Evolutionary conservation across 176 grass and related monocot species (phyloP), one percentile per base, ranked within the genome.

Genomic region (Oryza glaberrima): DNA sequence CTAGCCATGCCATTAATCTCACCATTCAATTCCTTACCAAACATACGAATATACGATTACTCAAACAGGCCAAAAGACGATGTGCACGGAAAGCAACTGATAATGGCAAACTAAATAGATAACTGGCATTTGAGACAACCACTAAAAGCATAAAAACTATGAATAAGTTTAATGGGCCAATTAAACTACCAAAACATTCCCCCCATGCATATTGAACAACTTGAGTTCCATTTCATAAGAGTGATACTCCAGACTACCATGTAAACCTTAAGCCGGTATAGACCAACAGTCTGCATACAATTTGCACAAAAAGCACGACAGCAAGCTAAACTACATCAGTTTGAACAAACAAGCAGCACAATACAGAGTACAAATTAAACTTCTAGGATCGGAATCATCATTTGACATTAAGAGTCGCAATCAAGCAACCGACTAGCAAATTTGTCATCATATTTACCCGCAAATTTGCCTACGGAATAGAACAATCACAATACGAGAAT

Each of bases 401-500:
- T 19, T 16, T 16, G 17, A 45, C 41, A 30, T 15, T 23, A 68
- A 69, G 76, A 12, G 64, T 65, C 51, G 40, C 3, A 35, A 11
- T 67, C n/a, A n/a, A 81, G 17, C 11, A 35, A 71, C 71, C 28
- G 9, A 88, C 13, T 63, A 61, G 46, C 48, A 81, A 81, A 63
- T 63, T 51, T 41, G 36, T 58, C 49, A 4, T 34, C 48, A 36
- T 36, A 1, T 36, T 20, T 32, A 75, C 15, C 7, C 7, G 17
- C 51, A 48, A 48, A 15, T 4, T 48, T 6, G 4, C 32, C 47
- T 20, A 3, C 46, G 8, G 34, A 23, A 58, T 76, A 17, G 8
- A 20, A 70, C 69, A 38, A 75, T 38, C 4, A 69, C 25, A 2
- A 65, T 56, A 17, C 3, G 9, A 9, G 20, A 35, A 28, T 73